Conservation (phyloP, 2,329 filamentous ascomycete genomes). For the Neocatenulostroma microsporum region DNA sequence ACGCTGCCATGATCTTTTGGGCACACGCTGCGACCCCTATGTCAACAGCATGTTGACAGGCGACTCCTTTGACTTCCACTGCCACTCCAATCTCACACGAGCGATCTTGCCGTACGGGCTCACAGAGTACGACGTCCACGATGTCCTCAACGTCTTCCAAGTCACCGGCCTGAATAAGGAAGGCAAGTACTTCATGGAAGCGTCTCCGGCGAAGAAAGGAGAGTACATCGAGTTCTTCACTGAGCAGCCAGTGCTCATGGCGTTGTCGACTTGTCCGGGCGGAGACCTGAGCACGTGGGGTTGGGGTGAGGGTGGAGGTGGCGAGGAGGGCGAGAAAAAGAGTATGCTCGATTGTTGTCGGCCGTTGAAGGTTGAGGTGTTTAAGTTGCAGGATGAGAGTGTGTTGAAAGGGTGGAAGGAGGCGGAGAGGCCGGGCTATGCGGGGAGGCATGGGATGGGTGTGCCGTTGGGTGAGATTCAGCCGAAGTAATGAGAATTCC, state of each 20-base stretch:
- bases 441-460: constrained; percentile 57
- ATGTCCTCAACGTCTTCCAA: constrained; percentile 81
- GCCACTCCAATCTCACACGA: constrained; percentile 71
- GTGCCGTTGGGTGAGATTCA: constrained; percentile 38
- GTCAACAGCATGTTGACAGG: constrained; percentile 66
- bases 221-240: constrained; percentile 71
- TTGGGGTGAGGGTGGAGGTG: constrained; percentile 54
- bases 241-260: constrained; percentile 65
- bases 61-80: constrained; percentile 71
- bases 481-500: constrained; percentile 2
- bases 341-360: constrained; percentile 65
- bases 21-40: constrained; percentile 83
- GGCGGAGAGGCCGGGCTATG: constrained; percentile 54
- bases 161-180: constrained; percentile 67
- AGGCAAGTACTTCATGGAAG: constrained; percentile 69
- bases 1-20: constrained; percentile 68
- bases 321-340: constrained; percentile 54
- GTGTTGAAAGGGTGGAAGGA: constrained; percentile 57
- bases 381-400: constrained; percentile 42
- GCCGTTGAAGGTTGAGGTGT: constrained; percentile 68
- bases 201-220: constrained; percentile 47
- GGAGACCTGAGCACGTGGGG: constrained; percentile 78
- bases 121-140: constrained; percentile 67
- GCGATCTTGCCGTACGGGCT: constrained; percentile 63
- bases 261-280: constrained; percentile 64